Percentiles rank a stretch among this genome's conserved stretches.
phyloP scores from a whole-genome alignment of 2,329 filamentous ascomycete genomes.

The Penicillium hesseltinei region DNA sequence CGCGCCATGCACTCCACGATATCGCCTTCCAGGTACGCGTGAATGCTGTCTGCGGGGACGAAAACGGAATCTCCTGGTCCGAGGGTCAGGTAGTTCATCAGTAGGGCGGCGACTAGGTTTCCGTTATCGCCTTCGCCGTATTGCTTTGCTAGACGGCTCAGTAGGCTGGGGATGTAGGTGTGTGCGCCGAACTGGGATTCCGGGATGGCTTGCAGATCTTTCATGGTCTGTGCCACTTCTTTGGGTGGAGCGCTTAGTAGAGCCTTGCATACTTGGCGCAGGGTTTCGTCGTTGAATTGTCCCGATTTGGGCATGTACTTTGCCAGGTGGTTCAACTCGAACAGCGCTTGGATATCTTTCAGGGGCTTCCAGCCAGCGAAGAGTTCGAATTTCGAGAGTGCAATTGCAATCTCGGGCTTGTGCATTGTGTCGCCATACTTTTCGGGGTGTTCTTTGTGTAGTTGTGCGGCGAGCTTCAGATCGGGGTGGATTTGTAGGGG shows the following conservation, averaged over 20 bases:
- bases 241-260: constrained; percentile 55
- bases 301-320: constrained; percentile 52
- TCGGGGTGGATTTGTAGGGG: constrained; percentile 74
- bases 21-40: constrained; percentile 70
- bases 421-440: constrained; percentile 72
- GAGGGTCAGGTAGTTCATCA: constrained; percentile 72
- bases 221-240: constrained; percentile 54
- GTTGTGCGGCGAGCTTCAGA: constrained; percentile 61
- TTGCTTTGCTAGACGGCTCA: constrained; percentile 63
- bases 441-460: constrained; percentile 63
- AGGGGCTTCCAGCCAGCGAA: constrained; percentile 74
- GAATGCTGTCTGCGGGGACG: constrained; percentile 71
- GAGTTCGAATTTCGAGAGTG: constrained; percentile 68
- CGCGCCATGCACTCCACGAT: constrained; percentile 79
- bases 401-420: constrained; percentile 77
- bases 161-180: constrained; percentile 61
- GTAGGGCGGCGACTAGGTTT: constrained; percentile 65
- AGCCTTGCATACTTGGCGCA: constrained; percentile 56
- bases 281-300: constrained; percentile 56
- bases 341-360: constrained; percentile 56
- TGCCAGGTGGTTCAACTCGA: constrained; percentile 55
- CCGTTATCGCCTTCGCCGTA: constrained; percentile 65
- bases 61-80: constrained; percentile 65
- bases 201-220: constrained; percentile 51
- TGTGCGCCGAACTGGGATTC: constrained; percentile 52